Evolutionary conservation across 1,139 yeast species (phyloP).

Genomic region (Protomyces inundatus): DNA sequence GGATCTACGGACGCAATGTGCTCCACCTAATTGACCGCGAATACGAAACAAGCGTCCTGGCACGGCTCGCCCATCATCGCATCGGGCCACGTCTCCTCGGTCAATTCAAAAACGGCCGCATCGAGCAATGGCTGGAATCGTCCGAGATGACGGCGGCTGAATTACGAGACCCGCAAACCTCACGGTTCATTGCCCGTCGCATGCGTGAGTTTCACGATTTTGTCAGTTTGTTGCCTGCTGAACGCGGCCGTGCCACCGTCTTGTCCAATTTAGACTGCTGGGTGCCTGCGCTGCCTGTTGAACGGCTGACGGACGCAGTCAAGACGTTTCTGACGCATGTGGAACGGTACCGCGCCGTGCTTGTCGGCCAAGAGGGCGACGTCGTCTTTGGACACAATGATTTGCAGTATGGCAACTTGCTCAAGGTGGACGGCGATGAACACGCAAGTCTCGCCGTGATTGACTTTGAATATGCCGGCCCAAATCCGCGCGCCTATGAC

Average conservation of each 20-base stretch:
- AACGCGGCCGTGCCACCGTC: constrained; percentile 54
- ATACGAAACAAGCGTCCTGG: constrained; percentile 64
- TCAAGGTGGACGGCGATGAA: constrained; percentile 45
- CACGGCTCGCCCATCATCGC: constrained; percentile 64
- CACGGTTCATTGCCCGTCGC: constrained; percentile 85
- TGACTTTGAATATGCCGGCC: constrained; percentile 93
- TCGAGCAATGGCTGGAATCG: constrained; percentile 84
- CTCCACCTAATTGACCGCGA: constrained; percentile 83
- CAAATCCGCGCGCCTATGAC: constrained; percentile 87
- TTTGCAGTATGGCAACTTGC: constrained; percentile 88
- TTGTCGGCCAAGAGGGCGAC: constrained; percentile 45
- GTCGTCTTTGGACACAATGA: constrained; percentile 59
- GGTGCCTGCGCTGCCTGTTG: constrained; percentile 48
- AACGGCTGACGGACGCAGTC: background rate
- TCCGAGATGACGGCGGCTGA: constrained; percentile 66
- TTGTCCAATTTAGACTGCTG: constrained; percentile 62
- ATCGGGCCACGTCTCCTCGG: constrained; percentile 90
- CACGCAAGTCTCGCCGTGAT: constrained; percentile 84
- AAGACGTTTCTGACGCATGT: constrained; percentile 47
- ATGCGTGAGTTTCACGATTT: constrained; percentile 91
- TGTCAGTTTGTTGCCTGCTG: constrained; percentile 56
- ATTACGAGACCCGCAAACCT: constrained; percentile 66
- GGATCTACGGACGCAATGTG: constrained; percentile 89
- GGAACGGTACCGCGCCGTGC: constrained; percentile 47
- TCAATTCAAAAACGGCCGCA: constrained; percentile 81